A percentile compares a stretch with the other conserved stretches of the same genome.
Evolutionary conservation across 257 asterid species (phyloP).

Genomic region (Verbascum thapsus): DNA sequence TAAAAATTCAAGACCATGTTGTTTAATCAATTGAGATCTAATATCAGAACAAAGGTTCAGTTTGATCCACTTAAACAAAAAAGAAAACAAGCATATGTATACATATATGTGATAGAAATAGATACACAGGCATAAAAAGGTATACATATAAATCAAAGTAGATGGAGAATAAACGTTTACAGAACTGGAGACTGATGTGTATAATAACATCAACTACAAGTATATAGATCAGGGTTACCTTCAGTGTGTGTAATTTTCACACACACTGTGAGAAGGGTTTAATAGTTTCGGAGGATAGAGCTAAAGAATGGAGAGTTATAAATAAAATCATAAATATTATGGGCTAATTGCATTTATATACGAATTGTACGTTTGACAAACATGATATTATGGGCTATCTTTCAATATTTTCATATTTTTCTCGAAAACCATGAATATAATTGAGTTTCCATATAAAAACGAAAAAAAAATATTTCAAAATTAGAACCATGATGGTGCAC

Average conservation of each 20-base stretch:
- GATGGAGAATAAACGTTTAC: slow-evolving; percentile 1
- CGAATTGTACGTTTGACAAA: slow-evolving; percentile 26
- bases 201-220: not conserved
- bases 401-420: no score
- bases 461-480: no score
- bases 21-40: not conserved
- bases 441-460: no score
- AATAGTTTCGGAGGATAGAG: not conserved
- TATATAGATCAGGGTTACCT: slow-evolving; percentile 16
- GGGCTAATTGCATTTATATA: not conserved
- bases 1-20: slow-evolving; percentile 8
- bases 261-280: slow-evolving; percentile 1
- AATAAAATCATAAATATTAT: not conserved
- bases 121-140: not conserved
- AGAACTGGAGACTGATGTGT: not conserved
- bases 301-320: not conserved
- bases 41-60: not conserved
- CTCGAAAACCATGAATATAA: no score
- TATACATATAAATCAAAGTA: not conserved
- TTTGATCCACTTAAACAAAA: not conserved
- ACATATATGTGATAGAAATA: not conserved
- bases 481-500: no score
- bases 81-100: not conserved
- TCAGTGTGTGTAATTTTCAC: slow-evolving; percentile 23
- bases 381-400: no score